Base-by-base conservation (phyloP, 2,329 filamentous ascomycete species). In the Cryoendolithus antarcticus region DNA sequence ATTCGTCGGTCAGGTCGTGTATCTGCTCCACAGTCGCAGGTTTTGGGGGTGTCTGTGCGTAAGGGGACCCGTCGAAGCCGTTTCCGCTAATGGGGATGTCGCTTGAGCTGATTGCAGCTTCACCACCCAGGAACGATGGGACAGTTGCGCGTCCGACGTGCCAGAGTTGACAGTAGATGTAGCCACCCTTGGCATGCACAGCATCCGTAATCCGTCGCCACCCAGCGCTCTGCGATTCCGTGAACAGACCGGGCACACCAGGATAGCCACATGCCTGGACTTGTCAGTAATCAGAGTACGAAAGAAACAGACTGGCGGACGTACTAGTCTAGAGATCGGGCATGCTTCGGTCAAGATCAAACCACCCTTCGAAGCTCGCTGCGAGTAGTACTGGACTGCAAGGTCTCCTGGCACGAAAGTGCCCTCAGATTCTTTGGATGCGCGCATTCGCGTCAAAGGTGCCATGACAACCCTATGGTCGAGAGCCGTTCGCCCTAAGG, bases 81-180 rank as follows among this genome's bases (percentile, higher is more conserved):
- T 50, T 49, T 29, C 50, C 50, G 31, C 41, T 40, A 30, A 58
- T 57, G 1, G 57, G 58, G 45, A 52, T 54, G 45, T 45, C 58
- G 48, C 37, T 58, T 40, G 43, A 56, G 49, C 42, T 56, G 6
- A 58, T 37, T 3, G 49, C 38, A 32, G 44, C 44, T 35, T 44
- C 35, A 2, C 50, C 50, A 30, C 42, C 42, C 2, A 47, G 46
- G 10, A 53, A 45, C 10, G 46, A 46, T 19, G 49, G 41, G 11
- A 47, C 44, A 7, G 49, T 49, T 4, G 48, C 49, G 4, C 79
- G 70, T 3, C 79, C 77, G 6, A 73, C 62, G 0, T 69, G 69
- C 65, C 74, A 80, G 0, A 82, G 60, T 52, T 82, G 79, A 2
- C 66, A 57, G 57, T 66, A 80, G 37, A 81, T 75, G 52, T 65